phyloP scores from a whole-genome alignment of 805 yeast species.

The Ogataea ganodermae region DNA sequence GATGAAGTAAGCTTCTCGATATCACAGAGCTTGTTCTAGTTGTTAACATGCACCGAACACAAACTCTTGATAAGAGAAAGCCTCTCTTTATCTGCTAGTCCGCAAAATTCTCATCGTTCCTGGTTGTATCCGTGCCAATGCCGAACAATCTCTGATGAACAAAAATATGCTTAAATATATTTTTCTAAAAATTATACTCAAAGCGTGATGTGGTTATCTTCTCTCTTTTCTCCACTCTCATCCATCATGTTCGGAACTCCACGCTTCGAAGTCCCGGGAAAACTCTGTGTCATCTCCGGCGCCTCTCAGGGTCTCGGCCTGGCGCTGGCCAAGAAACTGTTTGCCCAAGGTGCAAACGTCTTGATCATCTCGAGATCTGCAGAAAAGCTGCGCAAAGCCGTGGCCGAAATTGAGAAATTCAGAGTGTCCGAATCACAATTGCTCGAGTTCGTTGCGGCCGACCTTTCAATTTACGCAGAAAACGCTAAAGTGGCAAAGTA shows the following conservation, averaged over 20 bases:
- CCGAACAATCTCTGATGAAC: too few relatives aligned
- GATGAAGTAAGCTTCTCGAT: too few relatives aligned
- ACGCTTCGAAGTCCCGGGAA: constrained; percentile 42
- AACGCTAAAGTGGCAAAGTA: constrained; percentile 41
- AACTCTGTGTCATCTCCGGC: constrained; percentile 78
- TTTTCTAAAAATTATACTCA: background rate
- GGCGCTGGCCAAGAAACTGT: constrained; percentile 60
- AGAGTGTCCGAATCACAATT: constrained; percentile 35
- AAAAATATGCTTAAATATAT: too few relatives aligned
- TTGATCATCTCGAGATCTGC: constrained; percentile 78
- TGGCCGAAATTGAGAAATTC: constrained; percentile 41
- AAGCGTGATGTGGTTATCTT: constrained; percentile 2
- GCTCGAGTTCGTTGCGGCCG: constrained; percentile 56
- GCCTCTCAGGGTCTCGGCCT: constrained; percentile 95
- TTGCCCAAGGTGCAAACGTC: constrained; percentile 58
- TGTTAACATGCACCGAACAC: too few relatives aligned
- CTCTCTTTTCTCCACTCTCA: background rate
- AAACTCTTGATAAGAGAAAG: background rate
- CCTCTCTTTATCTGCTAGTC: too few relatives aligned
- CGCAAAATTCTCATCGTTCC: too few relatives aligned
- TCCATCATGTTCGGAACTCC: background rate
- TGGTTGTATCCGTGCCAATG: too few relatives aligned
- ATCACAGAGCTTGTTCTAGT: too few relatives aligned
- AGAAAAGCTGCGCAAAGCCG: constrained; percentile 53
- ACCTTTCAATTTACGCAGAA: constrained; percentile 61